A percentile compares a stretch with the other conserved stretches of the same genome.
phyloP scores from a whole-genome alignment of 148 eudicot genomes.

The Oxyria digyna region DNA sequence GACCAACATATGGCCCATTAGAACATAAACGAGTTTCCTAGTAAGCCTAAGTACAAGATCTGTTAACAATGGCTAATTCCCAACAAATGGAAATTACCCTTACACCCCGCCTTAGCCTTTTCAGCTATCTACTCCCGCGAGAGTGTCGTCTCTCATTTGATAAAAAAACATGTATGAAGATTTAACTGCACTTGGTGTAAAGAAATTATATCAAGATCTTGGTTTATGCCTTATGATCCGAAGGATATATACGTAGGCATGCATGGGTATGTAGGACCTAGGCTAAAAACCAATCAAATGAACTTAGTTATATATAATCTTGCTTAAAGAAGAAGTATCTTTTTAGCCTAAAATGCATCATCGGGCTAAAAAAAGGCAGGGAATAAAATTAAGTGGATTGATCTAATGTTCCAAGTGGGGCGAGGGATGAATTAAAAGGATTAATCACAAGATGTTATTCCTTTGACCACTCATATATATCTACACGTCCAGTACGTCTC shows the following conservation, averaged over 20 bases:
- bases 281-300: background rate
- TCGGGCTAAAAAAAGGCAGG: background rate
- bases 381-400: background rate
- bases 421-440: background rate
- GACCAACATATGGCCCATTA: too few species aligned
- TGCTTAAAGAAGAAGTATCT: conserved; percentile 4
- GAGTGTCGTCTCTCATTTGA: too few species aligned
- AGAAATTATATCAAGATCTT: too few species aligned
- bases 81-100: too few species aligned
- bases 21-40: too few species aligned
- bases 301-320: background rate
- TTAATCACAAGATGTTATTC: background rate
- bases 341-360: background rate
- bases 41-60: too few species aligned
- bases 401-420: background rate
- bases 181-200: too few species aligned
- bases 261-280: background rate
- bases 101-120: too few species aligned
- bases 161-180: too few species aligned
- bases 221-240: too few species aligned
- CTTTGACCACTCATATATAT: conserved; percentile 1
- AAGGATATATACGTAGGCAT: background rate
- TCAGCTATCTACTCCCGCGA: too few species aligned
- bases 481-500: background rate
- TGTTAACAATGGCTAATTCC: too few species aligned